Base-by-base conservation (phyloP, 2,329 filamentous ascomycete species). In the Aspergillus sp. region DNA sequence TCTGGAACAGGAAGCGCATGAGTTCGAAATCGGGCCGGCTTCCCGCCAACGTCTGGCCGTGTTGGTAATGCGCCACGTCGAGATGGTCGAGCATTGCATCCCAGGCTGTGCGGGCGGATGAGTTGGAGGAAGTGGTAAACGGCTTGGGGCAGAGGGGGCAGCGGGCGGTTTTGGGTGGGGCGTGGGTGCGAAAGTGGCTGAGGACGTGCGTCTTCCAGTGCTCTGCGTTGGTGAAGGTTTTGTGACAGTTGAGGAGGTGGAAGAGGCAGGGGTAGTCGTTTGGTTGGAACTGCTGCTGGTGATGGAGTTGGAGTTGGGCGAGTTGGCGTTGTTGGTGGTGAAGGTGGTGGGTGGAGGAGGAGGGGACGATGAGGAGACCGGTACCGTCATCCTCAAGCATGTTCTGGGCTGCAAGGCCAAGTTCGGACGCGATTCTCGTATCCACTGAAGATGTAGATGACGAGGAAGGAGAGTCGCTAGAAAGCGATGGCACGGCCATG, bases 181-280 rank as follows among this genome's bases (percentile, higher is more conserved):
- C 57, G 40, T 67, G 60, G 1, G 65, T 63, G 10, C 65, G 65
- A 46, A 73, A 72, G 46, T 73, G 70, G 40, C 69, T 68, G 26
- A 69, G 59, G 37, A 73, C 67, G 50, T 73, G 70, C 7, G 58
- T 66, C 40, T 67, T 67, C 68, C 70, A 73, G 29, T 64, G 49
- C 6, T 62, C 57, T 27, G 57, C 53, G 33, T 67, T 60, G 35
- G 64, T 58, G 45, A 71, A 71, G 8, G 59, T 60, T 38, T 66
- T 56, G 8, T 67, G 57, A 49, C 70, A 73, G 49, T 70, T 64
- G 6, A 73, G 59, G 43, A 70, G 62, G 46, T 71, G 65, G 57
- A 73, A 73, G n/a, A 72, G 60, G 45, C 70, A 73, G 19, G 53
- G 51, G 45, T 67, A 68, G 30, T 44, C 45, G 33, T 50, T 50